Evolutionary conservation across 2,329 filamentous ascomycete species (phyloP).

Genomic region (Niveomyces coronatus): DNA sequence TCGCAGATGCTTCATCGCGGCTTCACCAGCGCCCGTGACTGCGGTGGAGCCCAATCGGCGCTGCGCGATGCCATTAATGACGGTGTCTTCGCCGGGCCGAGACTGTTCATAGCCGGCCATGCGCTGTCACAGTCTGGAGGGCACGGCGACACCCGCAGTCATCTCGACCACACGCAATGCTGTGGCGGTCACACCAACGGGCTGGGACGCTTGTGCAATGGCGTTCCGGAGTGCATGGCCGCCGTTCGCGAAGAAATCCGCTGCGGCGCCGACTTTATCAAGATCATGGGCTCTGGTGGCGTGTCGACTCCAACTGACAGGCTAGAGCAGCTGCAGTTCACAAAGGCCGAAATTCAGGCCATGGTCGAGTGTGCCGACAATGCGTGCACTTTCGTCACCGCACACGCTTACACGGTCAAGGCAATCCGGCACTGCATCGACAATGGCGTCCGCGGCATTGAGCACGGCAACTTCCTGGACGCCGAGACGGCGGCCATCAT

Average conservation of each 20-base stretch:
- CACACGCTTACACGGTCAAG: constrained; percentile 45
- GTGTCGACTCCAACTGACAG: constrained; percentile 45
- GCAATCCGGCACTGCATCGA: constrained; percentile 44
- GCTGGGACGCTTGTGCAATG: constrained; percentile 30
- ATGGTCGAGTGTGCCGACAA: constrained; percentile 40
- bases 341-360: constrained; percentile 43
- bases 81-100: constrained; percentile 42
- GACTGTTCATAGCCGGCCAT: constrained; percentile 43
- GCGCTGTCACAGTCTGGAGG: constrained; percentile 49
- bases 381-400: constrained; percentile 42
- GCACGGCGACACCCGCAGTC: constrained; percentile 40
- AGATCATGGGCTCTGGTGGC: constrained; percentile 50
- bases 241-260: constrained; percentile 44
- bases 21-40: constrained; percentile 49
- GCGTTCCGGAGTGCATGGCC: constrained; percentile 43
- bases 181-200: constrained; percentile 34
- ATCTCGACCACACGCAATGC: constrained; percentile 44
- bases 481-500: constrained; percentile 36
- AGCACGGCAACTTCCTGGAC: constrained; percentile 34
- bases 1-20: constrained; percentile 43
- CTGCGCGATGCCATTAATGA: constrained; percentile 47
- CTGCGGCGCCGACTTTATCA: constrained; percentile 49
- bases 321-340: constrained; percentile 45
- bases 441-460: constrained; percentile 45
- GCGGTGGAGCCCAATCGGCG: constrained; percentile 43